Base-by-base conservation (phyloP, 441 rosid genomes). In the Hura crepitans region DNA sequence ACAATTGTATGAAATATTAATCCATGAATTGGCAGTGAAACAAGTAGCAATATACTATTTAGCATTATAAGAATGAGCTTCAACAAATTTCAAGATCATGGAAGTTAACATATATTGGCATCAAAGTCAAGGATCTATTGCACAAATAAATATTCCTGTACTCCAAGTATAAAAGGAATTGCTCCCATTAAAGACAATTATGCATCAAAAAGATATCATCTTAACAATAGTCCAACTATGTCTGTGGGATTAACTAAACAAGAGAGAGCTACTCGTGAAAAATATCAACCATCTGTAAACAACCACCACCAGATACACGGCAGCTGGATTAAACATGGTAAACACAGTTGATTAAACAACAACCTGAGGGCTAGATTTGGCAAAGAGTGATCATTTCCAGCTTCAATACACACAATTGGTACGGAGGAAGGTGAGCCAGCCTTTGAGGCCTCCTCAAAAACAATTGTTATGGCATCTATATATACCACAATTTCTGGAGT, bases 341-440 rank as follows among this genome's bases (percentile, higher is more conserved):
- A 65, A 62, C 61, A 33, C 68, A 69, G 60, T n/a, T 59, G 56
- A 69, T 23, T 35, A 33, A 73, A 74, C 60, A 74, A 74, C 73
- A 73, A 87, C 99, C 99, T 88, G 87, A 93, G 97, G 66, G 92
- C 85, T 82, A 96, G 80, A 82, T 93, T 89, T 51, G 98, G 99
- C 68, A 96, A 85, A 76, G 80, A 80, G 78, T 89, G 85, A 64
- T 85, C 88, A 75, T 88, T 82, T 77, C 98, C 99, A 75, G 96
- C 90, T 86, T 93, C 99, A 75, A 89, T 86, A 80, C 97, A 89
- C 60, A 97, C 89, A 83, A 93, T 85, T 74, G 99, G 96, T 69
- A 91, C 81, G 55, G 97, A 85, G 18, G 84, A 82, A 72, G 92
- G 86, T 31, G 86, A 84, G 58, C 86, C 93, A 74, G 79, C 81